phyloP scores from a whole-genome alignment of 1,284 basidiomycete genomes.

The Microbotryum violaceum region DNA sequence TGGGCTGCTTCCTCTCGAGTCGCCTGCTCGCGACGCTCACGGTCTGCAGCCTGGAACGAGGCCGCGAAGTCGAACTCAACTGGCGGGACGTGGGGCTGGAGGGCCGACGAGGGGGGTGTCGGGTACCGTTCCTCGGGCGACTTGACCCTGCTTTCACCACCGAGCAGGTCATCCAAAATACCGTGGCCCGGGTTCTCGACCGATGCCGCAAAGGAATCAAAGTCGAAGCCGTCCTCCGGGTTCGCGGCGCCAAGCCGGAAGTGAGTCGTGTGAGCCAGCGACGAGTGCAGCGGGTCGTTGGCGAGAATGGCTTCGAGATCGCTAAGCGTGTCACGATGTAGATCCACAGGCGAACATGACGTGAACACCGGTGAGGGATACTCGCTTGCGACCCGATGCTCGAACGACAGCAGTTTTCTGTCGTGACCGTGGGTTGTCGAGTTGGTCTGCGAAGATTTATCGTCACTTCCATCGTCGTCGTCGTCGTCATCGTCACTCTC shows the following conservation, averaged over 20 bases:
- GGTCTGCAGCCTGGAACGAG: not conserved
- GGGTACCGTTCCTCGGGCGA: conserved; percentile 15
- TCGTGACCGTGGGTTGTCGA: not conserved
- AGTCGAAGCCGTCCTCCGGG: conserved; percentile 15
- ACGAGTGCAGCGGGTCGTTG: conserved; percentile 27
- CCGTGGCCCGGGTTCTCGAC: conserved; percentile 13
- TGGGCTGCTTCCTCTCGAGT: no score
- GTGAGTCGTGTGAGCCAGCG: conserved; percentile 1
- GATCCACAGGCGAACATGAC: conserved; percentile 16
- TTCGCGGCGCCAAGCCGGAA: not conserved
- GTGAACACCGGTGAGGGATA: conserved; percentile 28
- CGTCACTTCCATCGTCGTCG: conserved; percentile 12
- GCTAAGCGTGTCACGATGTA: conserved; percentile 16
- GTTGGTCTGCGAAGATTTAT: not conserved
- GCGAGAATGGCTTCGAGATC: conserved; percentile 27
- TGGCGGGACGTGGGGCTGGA: not conserved
- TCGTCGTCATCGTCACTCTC: conserved; percentile 6
- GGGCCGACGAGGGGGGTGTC: conserved; percentile 12
- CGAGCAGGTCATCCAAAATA: conserved; percentile 21
- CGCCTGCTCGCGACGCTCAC: no score
- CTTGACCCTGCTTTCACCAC: not conserved
- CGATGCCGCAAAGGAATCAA: conserved; percentile 24
- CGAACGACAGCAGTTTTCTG: no score
- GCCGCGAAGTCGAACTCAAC: conserved; percentile 9
- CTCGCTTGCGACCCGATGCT: conserved; percentile 2